phyloP scores from a whole-genome alignment of 495 filamentous ascomycete species.

The Tuber calosporum region DNA sequence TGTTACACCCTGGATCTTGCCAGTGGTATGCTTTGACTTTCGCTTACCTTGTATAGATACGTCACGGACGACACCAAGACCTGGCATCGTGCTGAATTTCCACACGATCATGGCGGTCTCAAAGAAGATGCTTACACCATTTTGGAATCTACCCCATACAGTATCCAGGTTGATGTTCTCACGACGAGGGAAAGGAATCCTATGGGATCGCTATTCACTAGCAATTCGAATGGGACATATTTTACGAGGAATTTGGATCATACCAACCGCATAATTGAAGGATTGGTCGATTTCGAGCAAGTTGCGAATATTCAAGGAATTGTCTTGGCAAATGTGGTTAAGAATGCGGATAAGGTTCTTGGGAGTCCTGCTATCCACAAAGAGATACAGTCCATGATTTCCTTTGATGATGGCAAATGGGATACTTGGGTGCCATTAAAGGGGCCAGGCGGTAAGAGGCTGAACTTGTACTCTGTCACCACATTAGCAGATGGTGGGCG shows the following conservation, averaged over 20 bases:
- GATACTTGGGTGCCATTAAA: conserved; percentile 50
- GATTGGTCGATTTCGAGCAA: conserved; percentile 88
- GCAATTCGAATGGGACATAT: conserved; percentile 93
- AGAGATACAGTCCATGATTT: conserved; percentile 70
- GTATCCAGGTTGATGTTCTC: conserved; percentile 91
- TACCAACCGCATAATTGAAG: conserved; percentile 67
- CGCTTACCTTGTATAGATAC: conserved; percentile 34
- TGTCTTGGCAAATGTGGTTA: conserved; percentile 77
- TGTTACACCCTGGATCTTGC: conserved; percentile 39
- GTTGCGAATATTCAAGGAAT: conserved; percentile 83
- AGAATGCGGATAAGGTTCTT: conserved; percentile 73
- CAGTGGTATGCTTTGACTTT: conserved; percentile 10
- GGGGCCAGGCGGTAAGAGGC: conserved; percentile 48
- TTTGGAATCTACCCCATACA: conserved; percentile 91
- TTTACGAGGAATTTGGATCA: conserved; percentile 84
- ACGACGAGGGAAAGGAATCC: conserved; percentile 54
- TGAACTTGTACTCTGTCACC: conserved; percentile 90
- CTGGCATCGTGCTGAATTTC: conserved; percentile 92
- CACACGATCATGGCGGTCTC: conserved; percentile 59
- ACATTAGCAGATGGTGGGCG: conserved; percentile 67
- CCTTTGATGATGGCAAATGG: conserved; percentile 84
- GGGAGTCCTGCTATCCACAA: conserved; percentile 49
- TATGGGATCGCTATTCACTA: conserved; percentile 82
- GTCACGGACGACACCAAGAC: conserved; percentile 66
- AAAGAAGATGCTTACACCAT: conserved; percentile 86